Percentiles rank a stretch among this genome's conserved stretches.
These are phyloP conservation scores for Cordia subcordata DNA, from an alignment of 257 asterid species.

Conservation along the genomic window DNA sequence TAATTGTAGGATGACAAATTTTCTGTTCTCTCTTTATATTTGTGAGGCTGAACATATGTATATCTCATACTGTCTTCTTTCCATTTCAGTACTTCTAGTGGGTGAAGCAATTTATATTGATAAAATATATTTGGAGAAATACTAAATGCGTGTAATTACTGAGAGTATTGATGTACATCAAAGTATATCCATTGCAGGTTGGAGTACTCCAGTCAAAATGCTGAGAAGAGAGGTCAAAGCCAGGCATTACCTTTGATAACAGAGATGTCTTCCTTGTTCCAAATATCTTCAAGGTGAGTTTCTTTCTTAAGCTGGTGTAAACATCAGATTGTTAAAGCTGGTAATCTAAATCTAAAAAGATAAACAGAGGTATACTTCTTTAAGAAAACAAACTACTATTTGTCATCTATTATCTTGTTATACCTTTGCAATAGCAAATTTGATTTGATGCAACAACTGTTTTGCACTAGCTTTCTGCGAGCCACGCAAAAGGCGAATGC, in stretches of 20 bases:
- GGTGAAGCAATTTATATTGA: no score
- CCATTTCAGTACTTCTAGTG: no score
- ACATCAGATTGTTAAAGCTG: slow-evolving; percentile 22
- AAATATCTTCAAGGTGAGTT: slow-evolving; percentile 35
- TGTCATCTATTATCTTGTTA: slow-evolving; percentile 24
- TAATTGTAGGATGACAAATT: no score
- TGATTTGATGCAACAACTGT: slow-evolving; percentile 45
- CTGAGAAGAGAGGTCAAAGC: background rate
- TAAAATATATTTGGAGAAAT: no score
- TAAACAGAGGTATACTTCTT: slow-evolving; percentile 16
- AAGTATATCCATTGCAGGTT: no score
- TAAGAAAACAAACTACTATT: slow-evolving; percentile 15
- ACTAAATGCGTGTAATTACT: background rate
- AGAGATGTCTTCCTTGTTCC: slow-evolving; percentile 42
- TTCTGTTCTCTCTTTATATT: no score
- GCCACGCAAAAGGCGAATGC: slow-evolving; percentile 46
- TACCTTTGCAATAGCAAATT: slow-evolving; percentile 64
- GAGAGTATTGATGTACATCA: background rate
- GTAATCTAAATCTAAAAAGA: slow-evolving; percentile 11
- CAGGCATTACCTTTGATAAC: slow-evolving; percentile 29
- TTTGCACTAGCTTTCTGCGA: slow-evolving; percentile 45
- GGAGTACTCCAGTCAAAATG: background rate
- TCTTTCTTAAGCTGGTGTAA: slow-evolving; percentile 58
- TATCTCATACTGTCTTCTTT: no score
- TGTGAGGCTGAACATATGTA: no score